phyloP scores from a whole-genome alignment of 2,329 filamentous ascomycete species.

The Macrophomina pseudophaseolina region DNA sequence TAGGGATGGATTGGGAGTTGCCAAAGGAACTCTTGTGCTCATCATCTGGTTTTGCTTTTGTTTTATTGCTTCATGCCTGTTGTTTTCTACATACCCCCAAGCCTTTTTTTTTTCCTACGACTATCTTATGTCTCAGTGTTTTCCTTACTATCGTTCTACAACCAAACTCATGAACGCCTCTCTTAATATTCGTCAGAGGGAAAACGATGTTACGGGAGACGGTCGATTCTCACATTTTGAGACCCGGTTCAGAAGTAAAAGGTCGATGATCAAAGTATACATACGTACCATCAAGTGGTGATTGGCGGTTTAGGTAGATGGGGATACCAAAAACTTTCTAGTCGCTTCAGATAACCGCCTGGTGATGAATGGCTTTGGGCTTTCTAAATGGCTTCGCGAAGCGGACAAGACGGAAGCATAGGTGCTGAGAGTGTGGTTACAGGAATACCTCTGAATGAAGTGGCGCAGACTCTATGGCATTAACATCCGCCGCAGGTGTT shows the following conservation, averaged over 20 bases:
- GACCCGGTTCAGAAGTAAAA: neutral
- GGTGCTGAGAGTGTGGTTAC: neutral
- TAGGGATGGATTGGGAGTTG: constrained; percentile 1
- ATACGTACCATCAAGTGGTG: neutral
- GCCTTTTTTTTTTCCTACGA: constrained; percentile 1
- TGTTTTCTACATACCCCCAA: constrained; percentile 26
- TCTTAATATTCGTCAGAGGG: neutral
- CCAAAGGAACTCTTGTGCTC: neutral
- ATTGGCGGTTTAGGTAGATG: constrained; percentile 3
- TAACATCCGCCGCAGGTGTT: neutral
- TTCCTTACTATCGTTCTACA: constrained; percentile 1
- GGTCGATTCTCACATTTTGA: neutral
- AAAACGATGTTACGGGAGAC: neutral
- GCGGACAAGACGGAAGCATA: neutral
- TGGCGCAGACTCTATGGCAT: neutral
- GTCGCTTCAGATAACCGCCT: neutral
- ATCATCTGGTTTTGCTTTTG: neutral
- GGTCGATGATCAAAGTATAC: neutral
- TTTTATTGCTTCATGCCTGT: constrained; percentile 10
- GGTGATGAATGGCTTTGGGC: neutral
- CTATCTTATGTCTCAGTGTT: neutral
- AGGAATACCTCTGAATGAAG: neutral
- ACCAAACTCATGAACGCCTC: constrained; percentile 2
- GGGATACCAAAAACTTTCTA: neutral
- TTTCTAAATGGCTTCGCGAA: neutral